Evolutionary conservation across 139 green algal species (phyloP).

Genomic region (Chlorella sp.): DNA sequence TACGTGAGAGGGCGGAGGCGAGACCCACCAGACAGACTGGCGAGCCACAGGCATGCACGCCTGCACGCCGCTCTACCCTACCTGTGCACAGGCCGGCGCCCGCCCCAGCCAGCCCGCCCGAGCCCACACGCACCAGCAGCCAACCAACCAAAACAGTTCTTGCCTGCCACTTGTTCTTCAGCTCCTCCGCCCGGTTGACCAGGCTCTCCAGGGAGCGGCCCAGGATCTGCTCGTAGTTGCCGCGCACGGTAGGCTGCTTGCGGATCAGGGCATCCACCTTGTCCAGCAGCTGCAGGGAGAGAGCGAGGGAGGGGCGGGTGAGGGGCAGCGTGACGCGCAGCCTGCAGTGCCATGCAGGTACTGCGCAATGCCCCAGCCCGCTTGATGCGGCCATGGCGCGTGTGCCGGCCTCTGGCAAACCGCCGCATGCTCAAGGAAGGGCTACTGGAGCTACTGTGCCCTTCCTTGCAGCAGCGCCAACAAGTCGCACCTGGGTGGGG

Average conservation of each 20-base stretch:
- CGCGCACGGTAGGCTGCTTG: conserved; percentile 78
- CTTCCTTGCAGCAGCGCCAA: not conserved
- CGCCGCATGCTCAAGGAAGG: too few relatives aligned
- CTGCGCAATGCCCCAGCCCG: too few relatives aligned
- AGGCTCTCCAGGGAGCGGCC: conserved; percentile 91
- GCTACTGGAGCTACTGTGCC: too few relatives aligned
- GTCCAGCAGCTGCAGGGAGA: conserved; percentile 69
- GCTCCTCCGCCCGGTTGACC: conserved; percentile 80
- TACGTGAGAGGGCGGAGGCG: too few relatives aligned
- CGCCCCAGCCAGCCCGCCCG: not conserved
- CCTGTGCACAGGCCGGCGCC: too few relatives aligned
- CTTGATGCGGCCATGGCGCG: too few relatives aligned
- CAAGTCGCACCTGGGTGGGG: conserved; percentile 37
- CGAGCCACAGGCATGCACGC: too few relatives aligned
- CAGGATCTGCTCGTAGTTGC: conserved; percentile 84
- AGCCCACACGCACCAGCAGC: too few relatives aligned
- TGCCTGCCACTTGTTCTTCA: conserved; percentile 70
- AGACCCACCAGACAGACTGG: too few relatives aligned
- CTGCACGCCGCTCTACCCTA: not conserved
- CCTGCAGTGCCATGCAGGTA: too few relatives aligned
- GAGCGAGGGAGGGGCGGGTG: not conserved
- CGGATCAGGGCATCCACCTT: conserved; percentile 82
- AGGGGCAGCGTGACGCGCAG: not conserved
- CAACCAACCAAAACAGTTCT: too few relatives aligned
- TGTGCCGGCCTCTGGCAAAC: too few relatives aligned